These are phyloP conservation scores for Peronospora tabacina DNA, from an alignment of 352 stramenopile genomes.

Conservation along the genomic window DNA sequence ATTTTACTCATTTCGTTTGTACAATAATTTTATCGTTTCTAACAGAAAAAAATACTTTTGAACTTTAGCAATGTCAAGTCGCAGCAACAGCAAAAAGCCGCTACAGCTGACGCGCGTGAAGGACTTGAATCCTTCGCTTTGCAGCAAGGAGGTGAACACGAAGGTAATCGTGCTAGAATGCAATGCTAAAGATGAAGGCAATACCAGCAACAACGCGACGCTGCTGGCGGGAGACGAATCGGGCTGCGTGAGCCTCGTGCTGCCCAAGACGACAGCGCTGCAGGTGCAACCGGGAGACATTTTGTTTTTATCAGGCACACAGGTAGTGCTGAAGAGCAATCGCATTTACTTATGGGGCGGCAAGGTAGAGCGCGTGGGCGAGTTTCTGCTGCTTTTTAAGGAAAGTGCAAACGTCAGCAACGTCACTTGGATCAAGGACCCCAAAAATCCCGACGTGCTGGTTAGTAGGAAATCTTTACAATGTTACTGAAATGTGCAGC, in stretches of 20 bases:
- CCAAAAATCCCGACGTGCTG: slow-evolving; percentile 54
- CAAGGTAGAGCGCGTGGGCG: slow-evolving; percentile 75
- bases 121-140: slow-evolving; percentile 54
- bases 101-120: slow-evolving; percentile 54
- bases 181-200: slow-evolving; percentile 74
- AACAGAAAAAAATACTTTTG: no score
- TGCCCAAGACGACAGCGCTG: slow-evolving; percentile 57
- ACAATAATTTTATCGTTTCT: no score
- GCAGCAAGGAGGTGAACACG: slow-evolving; percentile 55
- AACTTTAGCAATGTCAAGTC: not conserved
- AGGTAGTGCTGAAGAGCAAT: slow-evolving; percentile 72
- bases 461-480: slow-evolving; percentile 19
- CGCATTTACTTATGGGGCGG: slow-evolving; percentile 76
- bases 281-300: slow-evolving; percentile 73
- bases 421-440: slow-evolving; percentile 77
- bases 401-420: slow-evolving; percentile 77
- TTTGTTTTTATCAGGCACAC: slow-evolving; percentile 52
- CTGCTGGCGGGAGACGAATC: slow-evolving; percentile 79
- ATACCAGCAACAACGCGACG: slow-evolving; percentile 69
- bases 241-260: slow-evolving; percentile 69
- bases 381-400: slow-evolving; percentile 85
- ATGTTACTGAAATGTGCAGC: not conserved
- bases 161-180: slow-evolving; percentile 80
- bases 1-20: no score
- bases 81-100: slow-evolving; percentile 43